Evolutionary conservation across 2,329 filamentous ascomycete species (phyloP).

Genomic region (Talaromyces verruculosus): DNA sequence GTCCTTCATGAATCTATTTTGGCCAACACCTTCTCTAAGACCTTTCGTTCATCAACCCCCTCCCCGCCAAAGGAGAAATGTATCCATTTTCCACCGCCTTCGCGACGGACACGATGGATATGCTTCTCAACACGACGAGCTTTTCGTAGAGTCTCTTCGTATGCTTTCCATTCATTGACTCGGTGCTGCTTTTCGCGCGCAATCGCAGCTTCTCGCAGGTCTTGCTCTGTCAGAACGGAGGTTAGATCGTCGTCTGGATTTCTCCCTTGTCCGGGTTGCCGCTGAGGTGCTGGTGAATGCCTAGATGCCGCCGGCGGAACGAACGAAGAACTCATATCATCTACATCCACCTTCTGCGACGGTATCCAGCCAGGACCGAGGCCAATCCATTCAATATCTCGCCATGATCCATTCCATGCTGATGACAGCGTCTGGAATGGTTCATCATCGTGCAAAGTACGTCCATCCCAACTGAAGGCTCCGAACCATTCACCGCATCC

Average conservation of each 20-base stretch:
- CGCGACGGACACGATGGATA: constrained; percentile 33
- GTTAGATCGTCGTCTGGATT: constrained; percentile 21
- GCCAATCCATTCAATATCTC: constrained; percentile 45
- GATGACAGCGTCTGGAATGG: constrained; percentile 34
- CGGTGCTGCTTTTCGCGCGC: constrained; percentile 30
- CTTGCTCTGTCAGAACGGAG: constrained; percentile 20
- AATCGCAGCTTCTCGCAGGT: constrained; percentile 27
- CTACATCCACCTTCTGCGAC: constrained; percentile 17
- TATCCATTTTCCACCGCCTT: constrained; percentile 42
- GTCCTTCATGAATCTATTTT: neutral
- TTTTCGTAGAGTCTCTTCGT: constrained; percentile 29
- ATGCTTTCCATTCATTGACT: constrained; percentile 34
- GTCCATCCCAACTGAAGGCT: constrained; percentile 50
- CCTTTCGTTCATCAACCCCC: constrained; percentile 5
- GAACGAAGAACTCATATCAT: neutral
- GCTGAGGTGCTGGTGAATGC: constrained; percentile 25
- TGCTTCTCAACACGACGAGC: constrained; percentile 35
- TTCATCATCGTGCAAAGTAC: constrained; percentile 30
- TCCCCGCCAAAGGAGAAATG: constrained; percentile 35
- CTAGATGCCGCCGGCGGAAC: constrained; percentile 27
- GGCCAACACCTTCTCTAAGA: neutral
- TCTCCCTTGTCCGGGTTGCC: constrained; percentile 31
- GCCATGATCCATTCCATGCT: constrained; percentile 50
- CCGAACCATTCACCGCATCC: constrained; percentile 58
- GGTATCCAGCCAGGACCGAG: constrained; percentile 46